Conservation (phyloP, 371 early-diverging fungal genomes). For the Nematocida parisii region DNA sequence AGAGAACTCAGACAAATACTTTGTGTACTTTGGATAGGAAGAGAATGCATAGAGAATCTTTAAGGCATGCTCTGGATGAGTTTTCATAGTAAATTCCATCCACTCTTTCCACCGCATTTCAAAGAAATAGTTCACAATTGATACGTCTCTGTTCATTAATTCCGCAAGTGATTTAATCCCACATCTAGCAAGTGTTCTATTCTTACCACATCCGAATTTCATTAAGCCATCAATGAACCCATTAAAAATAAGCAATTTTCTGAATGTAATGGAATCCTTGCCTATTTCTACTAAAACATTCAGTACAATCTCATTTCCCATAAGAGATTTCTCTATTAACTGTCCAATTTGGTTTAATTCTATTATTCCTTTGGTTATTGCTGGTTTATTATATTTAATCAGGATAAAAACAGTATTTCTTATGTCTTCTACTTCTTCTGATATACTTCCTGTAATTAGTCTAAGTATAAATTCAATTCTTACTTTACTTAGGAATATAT, state of each 20-base stretch:
- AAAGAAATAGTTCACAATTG: constrained; percentile 41
- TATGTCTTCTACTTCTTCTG: not conserved
- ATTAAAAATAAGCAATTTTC: constrained; percentile 43
- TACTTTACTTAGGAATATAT: constrained; percentile 33
- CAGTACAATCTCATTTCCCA: constrained; percentile 28
- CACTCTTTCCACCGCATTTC: constrained; percentile 40
- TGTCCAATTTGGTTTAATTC: not conserved
- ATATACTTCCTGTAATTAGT: not conserved
- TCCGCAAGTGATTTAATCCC: constrained; percentile 9
- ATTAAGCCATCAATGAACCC: constrained; percentile 41
- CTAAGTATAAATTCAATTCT: not conserved
- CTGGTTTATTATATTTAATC: not conserved
- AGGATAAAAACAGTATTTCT: constrained; percentile 1
- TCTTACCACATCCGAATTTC: not conserved
- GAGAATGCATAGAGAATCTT: constrained; percentile 20
- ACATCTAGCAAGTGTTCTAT: constrained; percentile 15
- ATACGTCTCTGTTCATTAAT: constrained; percentile 1
- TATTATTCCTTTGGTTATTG: not conserved
- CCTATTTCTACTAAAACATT: constrained; percentile 4
- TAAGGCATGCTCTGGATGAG: constrained; percentile 39
- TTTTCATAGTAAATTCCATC: constrained; percentile 13
- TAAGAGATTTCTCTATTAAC: constrained; percentile 13
- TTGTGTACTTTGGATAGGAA: not conserved
- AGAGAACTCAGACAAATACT: not conserved
- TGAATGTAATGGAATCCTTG: constrained; percentile 4